Base-by-base conservation (phyloP, 371 early-diverging fungal species). In the Mortierella sp. region DNA sequence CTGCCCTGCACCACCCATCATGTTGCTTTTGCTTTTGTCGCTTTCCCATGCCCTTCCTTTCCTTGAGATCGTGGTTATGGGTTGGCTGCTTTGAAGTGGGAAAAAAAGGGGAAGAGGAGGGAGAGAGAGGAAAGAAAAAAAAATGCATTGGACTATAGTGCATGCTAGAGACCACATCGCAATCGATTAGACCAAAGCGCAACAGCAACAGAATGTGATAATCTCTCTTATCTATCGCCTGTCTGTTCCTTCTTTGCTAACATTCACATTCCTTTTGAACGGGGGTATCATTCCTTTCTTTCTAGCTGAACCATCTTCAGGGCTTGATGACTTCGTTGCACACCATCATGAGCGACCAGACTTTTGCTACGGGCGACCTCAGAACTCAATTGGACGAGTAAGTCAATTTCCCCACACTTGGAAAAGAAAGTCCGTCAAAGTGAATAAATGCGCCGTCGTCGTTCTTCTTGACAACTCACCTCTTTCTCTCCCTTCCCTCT, bases 321-420 rank as follows among this genome's bases (percentile, higher is more conserved):
- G 48, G 79, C 24, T 75, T 88, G 14, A 79, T 87, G 75, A 77
- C 82, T 6, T 87, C 88, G n/a, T 71, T 88, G 27, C 88, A 88
- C 27, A 54, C 72, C 1, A 82, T 88, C 65, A 76, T 88, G 74
- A 82, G 71, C 51, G 81, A 87, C 71, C 89, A 88, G 71, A 80
- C 83, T 4, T 84, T 84, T 70, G 83, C 84, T 32, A 77, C 83
- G 77, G 77, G 77, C 49, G 89, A 84, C 78, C 75, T 88, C 7
- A 82, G 75, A 72, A 72, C 80, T 32, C 89, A 88, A 55, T 43
- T 88, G 38, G 75, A 84, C 55, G 88, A 88, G 89, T 88, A 80
- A 56, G 88, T 58, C 21, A n/a, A 56, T 68, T 35, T 24, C 63
- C 6, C 32, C 27, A 60, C 58, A 51, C 6, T 51, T 51, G 51